Conservation (phyloP, 2,329 filamentous ascomycete genomes). For the Aspergillus pseudoglaucus region DNA sequence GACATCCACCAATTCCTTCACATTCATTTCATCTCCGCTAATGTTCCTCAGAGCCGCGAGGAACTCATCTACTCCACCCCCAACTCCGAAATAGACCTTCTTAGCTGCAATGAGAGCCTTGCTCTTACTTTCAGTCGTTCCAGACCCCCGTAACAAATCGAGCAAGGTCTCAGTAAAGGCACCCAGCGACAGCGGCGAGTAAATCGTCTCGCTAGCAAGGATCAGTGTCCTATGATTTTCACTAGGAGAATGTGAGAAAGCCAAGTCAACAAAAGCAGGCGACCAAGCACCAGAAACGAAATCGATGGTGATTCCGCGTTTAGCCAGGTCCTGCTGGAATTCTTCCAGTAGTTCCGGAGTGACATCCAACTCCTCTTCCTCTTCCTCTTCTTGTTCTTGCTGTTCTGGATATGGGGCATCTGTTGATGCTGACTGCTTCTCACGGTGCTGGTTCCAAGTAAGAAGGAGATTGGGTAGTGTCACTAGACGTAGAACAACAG, state of each 20-base stretch:
- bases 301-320: conserved; percentile 42
- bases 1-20: conserved; percentile 29
- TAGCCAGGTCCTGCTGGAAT: conserved; percentile 41
- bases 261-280: conserved; percentile 40
- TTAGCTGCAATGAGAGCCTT: conserved; percentile 58
- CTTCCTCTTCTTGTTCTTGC: conserved; percentile 10
- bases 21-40: conserved; percentile 18
- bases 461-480: conserved; percentile 57
- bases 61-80: conserved; percentile 59
- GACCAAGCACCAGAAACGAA: conserved; percentile 58
- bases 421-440: background rate
- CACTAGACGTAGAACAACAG: conserved; percentile 52
- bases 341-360: conserved; percentile 40
- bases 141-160: conserved; percentile 41
- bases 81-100: conserved; percentile 61
- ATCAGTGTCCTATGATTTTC: conserved; percentile 40
- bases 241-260: conserved; percentile 16
- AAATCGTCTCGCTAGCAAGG: conserved; percentile 60
- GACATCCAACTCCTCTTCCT: conserved; percentile 42
- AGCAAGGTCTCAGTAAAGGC: conserved; percentile 52
- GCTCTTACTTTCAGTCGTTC: conserved; percentile 11
- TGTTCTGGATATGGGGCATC: conserved; percentile 1
- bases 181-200: conserved; percentile 49
- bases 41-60: conserved; percentile 26
- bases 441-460: conserved; percentile 38